phyloP scores from a whole-genome alignment of 1,284 basidiomycete genomes.

The Ustilago xerochloae region DNA sequence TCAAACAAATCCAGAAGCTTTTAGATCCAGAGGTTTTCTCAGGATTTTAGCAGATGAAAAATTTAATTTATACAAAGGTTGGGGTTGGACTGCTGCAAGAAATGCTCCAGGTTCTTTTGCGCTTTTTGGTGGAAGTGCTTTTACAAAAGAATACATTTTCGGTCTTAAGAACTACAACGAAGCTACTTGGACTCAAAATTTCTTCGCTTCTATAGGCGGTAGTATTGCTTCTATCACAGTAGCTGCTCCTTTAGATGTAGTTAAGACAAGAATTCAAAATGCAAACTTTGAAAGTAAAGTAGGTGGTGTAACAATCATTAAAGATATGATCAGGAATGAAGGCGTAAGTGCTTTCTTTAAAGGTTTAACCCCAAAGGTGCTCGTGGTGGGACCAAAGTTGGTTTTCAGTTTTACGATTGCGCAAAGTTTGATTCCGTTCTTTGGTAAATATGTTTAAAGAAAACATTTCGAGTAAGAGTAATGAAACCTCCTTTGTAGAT shows the following conservation, averaged over 20 bases:
- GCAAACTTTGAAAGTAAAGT: slow-evolving; percentile 94
- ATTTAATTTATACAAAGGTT: slow-evolving; percentile 87
- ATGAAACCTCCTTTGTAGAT: too few relatives aligned
- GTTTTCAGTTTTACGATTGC: slow-evolving; percentile 98
- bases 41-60: slow-evolving; percentile 94
- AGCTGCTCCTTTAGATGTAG: slow-evolving; percentile 92
- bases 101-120: slow-evolving; percentile 97
- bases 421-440: slow-evolving; percentile 93
- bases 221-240: slow-evolving; percentile 95
- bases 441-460: slow-evolving; percentile 74
- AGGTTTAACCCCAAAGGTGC: slow-evolving; percentile 82
- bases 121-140: slow-evolving; percentile 89
- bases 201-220: slow-evolving; percentile 84
- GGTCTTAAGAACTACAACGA: slow-evolving; percentile 87
- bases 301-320: slow-evolving; percentile 84
- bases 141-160: slow-evolving; percentile 92
- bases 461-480: neutral
- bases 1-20: slow-evolving; percentile 66
- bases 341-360: slow-evolving; percentile 92
- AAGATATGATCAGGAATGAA: slow-evolving; percentile 88
- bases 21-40: slow-evolving; percentile 77
- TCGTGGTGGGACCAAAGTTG: slow-evolving; percentile 96
- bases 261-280: slow-evolving; percentile 91
- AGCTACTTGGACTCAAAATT: slow-evolving; percentile 90
- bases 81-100: slow-evolving; percentile 98